phyloP scores from a whole-genome alignment of 2,329 filamentous ascomycete species.

The Aspergillus novoparasiticus region DNA sequence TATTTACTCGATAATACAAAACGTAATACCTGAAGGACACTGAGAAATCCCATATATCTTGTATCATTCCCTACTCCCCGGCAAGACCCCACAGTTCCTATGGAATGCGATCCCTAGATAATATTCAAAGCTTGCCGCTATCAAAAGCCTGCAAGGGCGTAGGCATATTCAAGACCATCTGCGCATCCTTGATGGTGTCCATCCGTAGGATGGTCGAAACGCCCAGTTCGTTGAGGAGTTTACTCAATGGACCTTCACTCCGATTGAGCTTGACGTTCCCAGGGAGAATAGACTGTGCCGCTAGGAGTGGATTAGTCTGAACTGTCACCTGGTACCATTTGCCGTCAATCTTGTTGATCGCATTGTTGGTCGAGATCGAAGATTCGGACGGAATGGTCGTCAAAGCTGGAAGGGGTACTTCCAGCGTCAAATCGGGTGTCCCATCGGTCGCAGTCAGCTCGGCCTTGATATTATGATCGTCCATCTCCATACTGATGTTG shows the following conservation, averaged over 20 bases:
- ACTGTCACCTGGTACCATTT: neutral
- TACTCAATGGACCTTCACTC: neutral
- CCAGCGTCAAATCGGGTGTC: constrained; percentile 3
- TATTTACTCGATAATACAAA: neutral
- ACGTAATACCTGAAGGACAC: neutral
- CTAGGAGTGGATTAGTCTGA: neutral
- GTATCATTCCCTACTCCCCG: neutral
- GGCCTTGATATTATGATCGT: neutral
- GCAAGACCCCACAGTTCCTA: neutral
- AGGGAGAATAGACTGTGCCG: neutral
- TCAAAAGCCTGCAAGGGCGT: neutral
- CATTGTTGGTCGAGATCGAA: neutral
- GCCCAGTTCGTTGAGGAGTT: neutral
- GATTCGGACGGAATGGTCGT: neutral
- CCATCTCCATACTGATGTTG: constrained; percentile 4
- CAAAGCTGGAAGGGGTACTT: neutral
- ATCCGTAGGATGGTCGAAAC: neutral
- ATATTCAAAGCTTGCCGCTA: neutral
- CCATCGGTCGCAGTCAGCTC: neutral
- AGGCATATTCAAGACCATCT: neutral
- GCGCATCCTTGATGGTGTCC: neutral
- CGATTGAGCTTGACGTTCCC: neutral
- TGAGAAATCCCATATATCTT: neutral
- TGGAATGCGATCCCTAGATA: neutral
- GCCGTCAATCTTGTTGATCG: neutral